Evolutionary conservation across 2,329 filamentous ascomycete genomes (phyloP).

Genomic region (Orbilia quercus): DNA sequence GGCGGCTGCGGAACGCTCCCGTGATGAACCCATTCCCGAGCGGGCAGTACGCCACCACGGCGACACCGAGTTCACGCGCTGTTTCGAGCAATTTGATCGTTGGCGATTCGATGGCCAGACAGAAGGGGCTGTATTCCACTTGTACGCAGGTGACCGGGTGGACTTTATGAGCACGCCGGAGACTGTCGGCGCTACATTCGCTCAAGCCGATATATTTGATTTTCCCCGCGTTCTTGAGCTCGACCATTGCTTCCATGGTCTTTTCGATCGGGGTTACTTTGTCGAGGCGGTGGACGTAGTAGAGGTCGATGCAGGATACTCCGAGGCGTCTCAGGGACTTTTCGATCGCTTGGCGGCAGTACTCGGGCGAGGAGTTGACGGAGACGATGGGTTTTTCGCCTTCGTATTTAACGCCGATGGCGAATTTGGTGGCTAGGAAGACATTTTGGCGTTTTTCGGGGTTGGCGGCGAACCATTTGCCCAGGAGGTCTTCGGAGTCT

Average conservation of each 20-base stretch:
- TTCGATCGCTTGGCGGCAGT: neutral
- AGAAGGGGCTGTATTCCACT: constrained; percentile 68
- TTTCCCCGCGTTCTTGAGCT: constrained; percentile 67
- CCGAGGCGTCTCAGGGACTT: neutral
- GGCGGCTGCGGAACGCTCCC: constrained; percentile 65
- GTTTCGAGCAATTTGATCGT: constrained; percentile 64
- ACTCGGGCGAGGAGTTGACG: neutral
- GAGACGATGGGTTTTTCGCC: neutral
- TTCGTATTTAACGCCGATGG: constrained; percentile 59
- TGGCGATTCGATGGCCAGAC: constrained; percentile 66
- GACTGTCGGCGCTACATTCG: constrained; percentile 66
- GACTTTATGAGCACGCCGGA: constrained; percentile 67
- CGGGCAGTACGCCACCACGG: constrained; percentile 64
- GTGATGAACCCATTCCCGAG: constrained; percentile 71
- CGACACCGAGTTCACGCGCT: constrained; percentile 66
- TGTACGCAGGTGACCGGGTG: constrained; percentile 68
- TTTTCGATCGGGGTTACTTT: constrained; percentile 65
- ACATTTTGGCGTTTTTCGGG: constrained; percentile 65
- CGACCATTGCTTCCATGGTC: constrained; percentile 65
- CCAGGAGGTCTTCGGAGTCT: constrained; percentile 66
- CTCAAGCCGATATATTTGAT: constrained; percentile 68
- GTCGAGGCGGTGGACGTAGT: constrained; percentile 66
- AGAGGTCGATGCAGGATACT: constrained; percentile 62
- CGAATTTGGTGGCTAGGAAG: constrained; percentile 69
- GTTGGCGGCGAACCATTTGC: constrained; percentile 66